phyloP scores from a whole-genome alignment of 345 rosid species.

The Nephelium lappaceum region DNA sequence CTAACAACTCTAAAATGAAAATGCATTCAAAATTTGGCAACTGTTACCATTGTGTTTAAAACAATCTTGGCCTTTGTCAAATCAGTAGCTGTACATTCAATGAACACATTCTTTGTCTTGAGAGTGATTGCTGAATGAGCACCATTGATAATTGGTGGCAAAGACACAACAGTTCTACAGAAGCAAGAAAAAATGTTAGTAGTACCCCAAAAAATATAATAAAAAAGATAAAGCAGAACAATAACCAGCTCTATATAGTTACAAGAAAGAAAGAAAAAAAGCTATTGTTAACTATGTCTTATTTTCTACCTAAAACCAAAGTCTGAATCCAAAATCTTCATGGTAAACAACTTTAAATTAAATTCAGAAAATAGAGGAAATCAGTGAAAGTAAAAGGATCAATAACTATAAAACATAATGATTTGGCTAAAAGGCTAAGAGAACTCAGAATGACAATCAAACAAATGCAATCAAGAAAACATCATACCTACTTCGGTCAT shows the following conservation, averaged over 20 bases:
- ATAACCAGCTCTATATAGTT: neutral
- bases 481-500: conserved; percentile 68
- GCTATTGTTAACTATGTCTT: neutral
- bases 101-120: conserved; percentile 88
- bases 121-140: conserved; percentile 93
- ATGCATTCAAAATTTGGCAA: conserved; percentile 14
- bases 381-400: neutral
- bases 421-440: neutral
- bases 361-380: neutral
- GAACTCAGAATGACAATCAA: conserved; percentile 2
- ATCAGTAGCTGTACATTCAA: conserved; percentile 97
- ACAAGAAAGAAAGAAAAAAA: neutral
- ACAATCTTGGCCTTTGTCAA: conserved; percentile 92
- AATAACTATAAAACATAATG: neutral
- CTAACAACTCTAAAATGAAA: conserved; percentile 18
- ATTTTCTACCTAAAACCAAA: neutral
- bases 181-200: conserved; percentile 30
- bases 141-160: conserved; percentile 94
- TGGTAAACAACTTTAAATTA: neutral
- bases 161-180: conserved; percentile 73
- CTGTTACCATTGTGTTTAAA: conserved; percentile 80
- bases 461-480: conserved; percentile 16
- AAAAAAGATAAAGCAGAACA: neutral
- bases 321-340: neutral
- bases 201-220: neutral